phyloP scores from a whole-genome alignment of 176 grass and related monocot genomes.

The Raddia distichophylla region DNA sequence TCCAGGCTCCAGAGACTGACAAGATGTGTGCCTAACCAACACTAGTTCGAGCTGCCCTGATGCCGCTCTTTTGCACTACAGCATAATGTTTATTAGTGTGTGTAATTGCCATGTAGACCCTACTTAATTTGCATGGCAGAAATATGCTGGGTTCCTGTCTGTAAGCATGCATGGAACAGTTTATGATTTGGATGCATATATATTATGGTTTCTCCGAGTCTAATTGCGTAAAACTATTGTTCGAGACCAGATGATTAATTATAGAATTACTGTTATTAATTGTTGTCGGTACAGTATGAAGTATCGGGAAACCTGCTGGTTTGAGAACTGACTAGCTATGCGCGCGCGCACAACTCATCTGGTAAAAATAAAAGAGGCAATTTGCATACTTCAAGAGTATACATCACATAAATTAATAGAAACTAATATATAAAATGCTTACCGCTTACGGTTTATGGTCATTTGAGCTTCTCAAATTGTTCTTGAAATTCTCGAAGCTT shows the following conservation, averaged over 20 bases:
- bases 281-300: not conserved
- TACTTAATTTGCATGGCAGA: not conserved
- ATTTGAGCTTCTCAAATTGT: too few relatives aligned
- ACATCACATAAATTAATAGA: too few relatives aligned
- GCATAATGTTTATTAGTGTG: not conserved
- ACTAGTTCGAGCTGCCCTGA: slow-evolving; percentile 25
- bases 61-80: slow-evolving; percentile 26
- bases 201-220: not conserved
- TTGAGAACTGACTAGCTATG: not conserved
- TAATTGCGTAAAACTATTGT: not conserved
- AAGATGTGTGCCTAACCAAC: slow-evolving; percentile 48
- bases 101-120: slow-evolving; percentile 31
- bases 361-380: too few relatives aligned
- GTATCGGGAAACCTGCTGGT: not conserved
- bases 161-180: slow-evolving; percentile 3
- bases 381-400: too few relatives aligned
- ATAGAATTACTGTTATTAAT: not conserved
- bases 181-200: not conserved
- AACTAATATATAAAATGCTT: too few relatives aligned
- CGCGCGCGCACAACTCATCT: too few relatives aligned
- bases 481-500: too few relatives aligned
- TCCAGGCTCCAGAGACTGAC: slow-evolving; percentile 31
- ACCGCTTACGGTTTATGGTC: too few relatives aligned
- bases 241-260: not conserved
- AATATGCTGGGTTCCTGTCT: slow-evolving; percentile 1